Evolutionary conservation across 768 basidiomycete species (phyloP).

Genomic region (Crassisporium funariophilum): DNA sequence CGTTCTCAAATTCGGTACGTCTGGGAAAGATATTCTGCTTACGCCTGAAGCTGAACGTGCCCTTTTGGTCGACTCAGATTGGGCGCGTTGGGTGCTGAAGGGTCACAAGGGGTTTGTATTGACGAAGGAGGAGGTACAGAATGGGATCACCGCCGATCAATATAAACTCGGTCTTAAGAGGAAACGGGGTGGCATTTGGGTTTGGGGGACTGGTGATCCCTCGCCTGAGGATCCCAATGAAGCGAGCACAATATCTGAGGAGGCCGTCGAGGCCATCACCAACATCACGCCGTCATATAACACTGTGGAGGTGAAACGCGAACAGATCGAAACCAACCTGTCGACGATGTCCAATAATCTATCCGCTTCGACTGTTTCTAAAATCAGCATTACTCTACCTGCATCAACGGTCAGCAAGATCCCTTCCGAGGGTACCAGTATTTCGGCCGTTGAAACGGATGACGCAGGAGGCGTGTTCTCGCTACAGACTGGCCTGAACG

Average conservation of each 20-base stretch:
- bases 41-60: background rate
- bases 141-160: conserved; percentile 34
- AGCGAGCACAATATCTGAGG: background rate
- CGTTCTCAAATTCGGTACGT: conserved; percentile 40
- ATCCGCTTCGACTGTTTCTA: background rate
- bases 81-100: conserved; percentile 39
- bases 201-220: conserved; percentile 13
- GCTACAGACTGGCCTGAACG: too few relatives aligned
- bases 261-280: conserved; percentile 1
- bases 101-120: conserved; percentile 45
- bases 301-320: conserved; percentile 7
- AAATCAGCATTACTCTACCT: background rate
- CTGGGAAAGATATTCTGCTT: background rate
- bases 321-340: background rate
- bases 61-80: conserved; percentile 28
- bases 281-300: conserved; percentile 1
- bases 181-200: conserved; percentile 18
- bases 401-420: too few relatives aligned
- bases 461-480: too few relatives aligned
- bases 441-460: too few relatives aligned
- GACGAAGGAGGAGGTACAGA: conserved; percentile 35
- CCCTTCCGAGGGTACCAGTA: too few relatives aligned
- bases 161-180: conserved; percentile 31
- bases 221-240: background rate
- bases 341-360: too few relatives aligned